Percentiles rank a stretch among this genome's conserved stretches.
These are phyloP conservation scores for Fimicolochytrium jonesii DNA, from an alignment of 192 early-diverging fungal genomes.

Conservation along the genomic window DNA sequence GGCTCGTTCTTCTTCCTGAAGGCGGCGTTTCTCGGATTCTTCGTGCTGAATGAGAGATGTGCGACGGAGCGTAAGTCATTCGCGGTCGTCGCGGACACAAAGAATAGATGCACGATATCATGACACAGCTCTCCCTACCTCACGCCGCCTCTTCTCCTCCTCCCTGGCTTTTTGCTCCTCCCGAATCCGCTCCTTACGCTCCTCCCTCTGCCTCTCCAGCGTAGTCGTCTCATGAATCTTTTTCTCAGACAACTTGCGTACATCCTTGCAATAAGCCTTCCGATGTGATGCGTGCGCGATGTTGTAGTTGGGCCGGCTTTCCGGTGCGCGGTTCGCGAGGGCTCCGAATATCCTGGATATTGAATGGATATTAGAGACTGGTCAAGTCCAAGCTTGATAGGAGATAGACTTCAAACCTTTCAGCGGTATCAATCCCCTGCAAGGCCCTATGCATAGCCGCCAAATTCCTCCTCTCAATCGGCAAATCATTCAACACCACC, in stretches of 20 bases:
- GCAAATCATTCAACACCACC: constrained; percentile 69
- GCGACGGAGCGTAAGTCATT: neutral
- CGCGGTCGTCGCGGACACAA: too few relatives aligned
- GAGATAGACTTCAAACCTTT: constrained; percentile 19
- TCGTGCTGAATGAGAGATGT: neutral
- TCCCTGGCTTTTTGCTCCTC: constrained; percentile 25
- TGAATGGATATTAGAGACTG: constrained; percentile 14
- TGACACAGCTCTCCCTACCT: constrained; percentile 10
- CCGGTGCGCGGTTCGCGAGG: constrained; percentile 21
- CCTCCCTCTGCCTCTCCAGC: constrained; percentile 32
- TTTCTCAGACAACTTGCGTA: constrained; percentile 34
- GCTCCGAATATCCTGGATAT: constrained; percentile 27
- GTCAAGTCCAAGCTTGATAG: neutral
- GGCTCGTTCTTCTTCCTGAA: constrained; percentile 25
- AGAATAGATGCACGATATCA: neutral
- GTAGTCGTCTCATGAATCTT: constrained; percentile 47
- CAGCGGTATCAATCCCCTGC: constrained; percentile 47
- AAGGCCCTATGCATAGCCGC: constrained; percentile 54
- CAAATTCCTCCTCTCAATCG: constrained; percentile 52
- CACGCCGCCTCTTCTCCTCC: constrained; percentile 19
- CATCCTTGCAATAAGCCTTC: constrained; percentile 37
- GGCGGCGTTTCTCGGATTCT: neutral
- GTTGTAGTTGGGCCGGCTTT: constrained; percentile 33
- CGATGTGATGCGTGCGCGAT: constrained; percentile 38
- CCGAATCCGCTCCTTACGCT: constrained; percentile 31